Evolutionary conservation across 345 rosid species (phyloP), one percentile per base, ranked within the genome.

Genomic region (Brassica juncea): DNA sequence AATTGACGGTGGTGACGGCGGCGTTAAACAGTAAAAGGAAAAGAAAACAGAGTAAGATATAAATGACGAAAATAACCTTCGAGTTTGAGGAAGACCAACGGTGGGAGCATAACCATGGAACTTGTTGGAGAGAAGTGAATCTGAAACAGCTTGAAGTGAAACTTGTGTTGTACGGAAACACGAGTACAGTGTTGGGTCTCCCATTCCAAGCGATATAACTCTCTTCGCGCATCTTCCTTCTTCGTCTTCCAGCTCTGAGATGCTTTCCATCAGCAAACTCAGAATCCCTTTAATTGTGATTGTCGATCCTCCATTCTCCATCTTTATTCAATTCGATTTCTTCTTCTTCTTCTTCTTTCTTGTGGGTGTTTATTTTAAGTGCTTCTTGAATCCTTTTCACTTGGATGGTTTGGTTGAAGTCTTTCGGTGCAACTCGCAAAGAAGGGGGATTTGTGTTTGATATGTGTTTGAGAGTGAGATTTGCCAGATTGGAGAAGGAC

Each of bases 71-170:
- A 49, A 3, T 59, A 39, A 91, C 99, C 98, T 92, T 86, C 98
- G 90, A 8, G 97, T 68, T 78, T 88, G 96, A 16, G 97, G 96
- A 75, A 93, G 98, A 68, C 99, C 97, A 63, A 85, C 91, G 6
- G 98, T 89, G 21, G 99, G 99, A 21, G 99, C 75, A 79, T 95
- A 95, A 57, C 99, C 98, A 86, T 95, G 87, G 83, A 95, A 95
- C 68, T 86, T 91, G 10, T 85, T 80, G 27, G 94, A 95, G 61
- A 79, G 86, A 76, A 95, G 94, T 73, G 98, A 78, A 61, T 88
- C 90, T 31, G 81, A 72, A 73, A 89, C 93, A 81, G 99, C 92
- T 70, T 88, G 79, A 34, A 59, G 83, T 52, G 96, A 93, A 65
- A 79, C 83, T 52, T 80, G 89, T 3, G 97, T 82, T 3, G 98